Percentiles rank a stretch among this genome's conserved stretches.
Evolutionary conservation across 2,329 filamentous ascomycete species (phyloP).

Genomic region (Harringtonia aguacate): DNA sequence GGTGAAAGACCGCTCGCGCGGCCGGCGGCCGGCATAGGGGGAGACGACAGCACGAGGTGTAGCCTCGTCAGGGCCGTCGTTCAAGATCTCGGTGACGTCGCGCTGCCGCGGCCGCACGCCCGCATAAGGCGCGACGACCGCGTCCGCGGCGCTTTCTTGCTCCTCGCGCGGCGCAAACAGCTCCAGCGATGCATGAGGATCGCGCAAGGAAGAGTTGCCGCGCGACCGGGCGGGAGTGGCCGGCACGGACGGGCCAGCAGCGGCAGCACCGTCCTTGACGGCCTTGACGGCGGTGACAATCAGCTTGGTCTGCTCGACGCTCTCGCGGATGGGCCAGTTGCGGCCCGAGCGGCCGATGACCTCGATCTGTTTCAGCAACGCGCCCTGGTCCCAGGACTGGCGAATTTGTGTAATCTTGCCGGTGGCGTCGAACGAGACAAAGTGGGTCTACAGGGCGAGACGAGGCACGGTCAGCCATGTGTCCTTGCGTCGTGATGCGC

Average conservation of each 20-base stretch:
- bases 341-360: constrained; percentile 82
- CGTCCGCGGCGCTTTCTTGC: constrained; percentile 25
- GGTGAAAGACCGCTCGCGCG: constrained; percentile 51
- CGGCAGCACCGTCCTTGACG: constrained; percentile 29
- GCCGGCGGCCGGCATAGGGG: constrained; percentile 46
- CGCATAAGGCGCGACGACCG: constrained; percentile 51
- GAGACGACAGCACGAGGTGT: constrained; percentile 19
- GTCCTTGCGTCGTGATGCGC: neutral
- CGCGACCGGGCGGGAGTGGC: constrained; percentile 33
- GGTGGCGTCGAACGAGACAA: constrained; percentile 69
- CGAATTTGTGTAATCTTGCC: constrained; percentile 80
- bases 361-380: constrained; percentile 84
- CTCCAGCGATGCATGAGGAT: constrained; percentile 60
- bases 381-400: constrained; percentile 90
- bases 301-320: constrained; percentile 70
- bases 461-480: constrained; percentile 2
- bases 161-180: constrained; percentile 62
- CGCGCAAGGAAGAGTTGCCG: constrained; percentile 42
- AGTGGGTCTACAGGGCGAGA: constrained; percentile 53
- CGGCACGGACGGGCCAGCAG: constrained; percentile 13
- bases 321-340: constrained; percentile 92
- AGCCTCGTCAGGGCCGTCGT: constrained; percentile 31
- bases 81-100: constrained; percentile 62
- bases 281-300: constrained; percentile 54
- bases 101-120: constrained; percentile 53